These are phyloP conservation scores for Apiospora hydei DNA, from an alignment of 2,329 filamentous ascomycete genomes.

Conservation along the genomic window DNA sequence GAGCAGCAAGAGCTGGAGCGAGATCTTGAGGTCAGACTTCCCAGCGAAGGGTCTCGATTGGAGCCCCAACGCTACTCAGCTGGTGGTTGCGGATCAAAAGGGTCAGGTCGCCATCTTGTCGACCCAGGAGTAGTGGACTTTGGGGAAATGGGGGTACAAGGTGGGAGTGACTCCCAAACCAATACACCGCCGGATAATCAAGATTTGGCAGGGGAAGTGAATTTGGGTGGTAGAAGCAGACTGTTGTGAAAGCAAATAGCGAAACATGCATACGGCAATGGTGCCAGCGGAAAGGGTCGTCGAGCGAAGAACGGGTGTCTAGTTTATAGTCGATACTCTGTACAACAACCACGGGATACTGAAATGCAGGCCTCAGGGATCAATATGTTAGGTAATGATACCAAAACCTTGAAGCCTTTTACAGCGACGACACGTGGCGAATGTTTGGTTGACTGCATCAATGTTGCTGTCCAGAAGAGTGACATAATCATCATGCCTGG, in stretches of 20 bases:
- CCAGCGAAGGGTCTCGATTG: conserved; percentile 78
- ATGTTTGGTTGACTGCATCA: not conserved
- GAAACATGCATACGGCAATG: not conserved
- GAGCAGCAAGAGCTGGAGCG: conserved; percentile 85
- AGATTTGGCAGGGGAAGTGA: not conserved
- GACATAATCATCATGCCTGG: not conserved
- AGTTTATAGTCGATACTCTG: not conserved
- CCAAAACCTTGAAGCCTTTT: not conserved
- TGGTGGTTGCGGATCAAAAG: conserved; percentile 77
- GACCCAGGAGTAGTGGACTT: conserved; percentile 51
- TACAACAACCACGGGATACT: not conserved
- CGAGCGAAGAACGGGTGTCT: not conserved
- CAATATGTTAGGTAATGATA: not conserved
- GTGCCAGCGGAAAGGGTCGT: not conserved
- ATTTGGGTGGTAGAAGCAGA: not conserved
- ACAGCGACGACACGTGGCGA: not conserved
- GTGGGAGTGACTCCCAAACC: not conserved
- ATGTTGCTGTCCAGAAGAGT: not conserved
- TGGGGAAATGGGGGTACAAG: not conserved
- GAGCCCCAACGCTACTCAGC: conserved; percentile 76
- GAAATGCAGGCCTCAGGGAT: not conserved
- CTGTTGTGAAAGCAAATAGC: not conserved
- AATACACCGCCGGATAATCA: not conserved
- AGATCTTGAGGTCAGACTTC: conserved; percentile 79
- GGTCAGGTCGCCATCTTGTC: conserved; percentile 78